Conservation (phyloP, 2,329 filamentous ascomycete genomes). For the Epichloe sp. region DNA sequence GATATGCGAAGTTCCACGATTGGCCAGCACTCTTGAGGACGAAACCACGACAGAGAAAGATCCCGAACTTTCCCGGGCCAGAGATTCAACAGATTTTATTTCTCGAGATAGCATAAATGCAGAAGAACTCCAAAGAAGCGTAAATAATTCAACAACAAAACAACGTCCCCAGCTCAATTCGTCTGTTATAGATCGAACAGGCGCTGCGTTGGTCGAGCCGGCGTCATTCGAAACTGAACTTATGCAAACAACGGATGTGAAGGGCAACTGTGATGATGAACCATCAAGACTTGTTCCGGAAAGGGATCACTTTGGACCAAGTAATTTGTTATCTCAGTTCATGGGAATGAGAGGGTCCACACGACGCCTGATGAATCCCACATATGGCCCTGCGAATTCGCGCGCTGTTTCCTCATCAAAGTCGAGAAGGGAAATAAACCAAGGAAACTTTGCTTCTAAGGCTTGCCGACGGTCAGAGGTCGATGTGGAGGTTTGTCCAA, state of each 20-base stretch:
- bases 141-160: neutral
- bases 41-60: neutral
- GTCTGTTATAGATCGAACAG: neutral
- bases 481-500: neutral
- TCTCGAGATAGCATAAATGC: neutral
- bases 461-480: neutral
- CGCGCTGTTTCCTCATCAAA: neutral
- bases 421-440: neutral
- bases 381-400: neutral
- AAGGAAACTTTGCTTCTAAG: neutral
- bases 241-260: neutral
- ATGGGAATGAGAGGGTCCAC: constrained; percentile 5
- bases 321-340: constrained; percentile 2
- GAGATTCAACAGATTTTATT: neutral
- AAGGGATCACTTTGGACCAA: neutral
- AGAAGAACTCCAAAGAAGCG: neutral
- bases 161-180: neutral
- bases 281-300: neutral
- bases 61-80: neutral
- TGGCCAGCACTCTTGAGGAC: neutral
- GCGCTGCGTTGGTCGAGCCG: neutral
- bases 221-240: neutral
- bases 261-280: neutral
- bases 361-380: neutral
- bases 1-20: neutral